phyloP scores from a whole-genome alignment of 371 early-diverging fungal species.

The Umbelopsis sp. region DNA sequence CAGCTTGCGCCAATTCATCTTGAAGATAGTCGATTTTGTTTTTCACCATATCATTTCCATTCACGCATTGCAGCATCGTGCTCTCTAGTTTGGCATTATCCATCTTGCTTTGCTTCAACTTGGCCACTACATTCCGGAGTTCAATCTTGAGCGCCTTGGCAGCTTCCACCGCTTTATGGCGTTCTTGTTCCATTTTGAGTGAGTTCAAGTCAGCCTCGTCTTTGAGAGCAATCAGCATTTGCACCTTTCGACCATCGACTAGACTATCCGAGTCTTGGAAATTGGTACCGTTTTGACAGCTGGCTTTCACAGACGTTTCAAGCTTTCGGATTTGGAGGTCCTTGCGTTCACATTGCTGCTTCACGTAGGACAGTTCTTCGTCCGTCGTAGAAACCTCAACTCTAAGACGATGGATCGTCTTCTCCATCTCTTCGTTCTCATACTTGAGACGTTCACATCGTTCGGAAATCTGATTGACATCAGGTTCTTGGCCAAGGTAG shows the following conservation, averaged over 20 bases:
- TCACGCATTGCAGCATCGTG: slow-evolving; percentile 10
- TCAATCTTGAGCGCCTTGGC: slow-evolving; percentile 12
- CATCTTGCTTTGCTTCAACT: slow-evolving; percentile 3
- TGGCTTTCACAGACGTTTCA: background rate
- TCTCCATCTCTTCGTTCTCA: slow-evolving; percentile 20
- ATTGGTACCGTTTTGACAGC: background rate
- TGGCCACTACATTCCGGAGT: background rate
- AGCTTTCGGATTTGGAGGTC: slow-evolving; percentile 10
- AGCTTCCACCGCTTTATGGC: slow-evolving; percentile 1
- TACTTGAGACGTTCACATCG: background rate
- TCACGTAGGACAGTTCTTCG: background rate
- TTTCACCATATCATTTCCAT: slow-evolving; percentile 1
- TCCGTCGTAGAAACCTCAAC: background rate
- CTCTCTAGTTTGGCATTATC: slow-evolving; percentile 14
- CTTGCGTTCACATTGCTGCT: background rate
- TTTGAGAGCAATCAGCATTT: background rate
- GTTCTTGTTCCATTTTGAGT: slow-evolving; percentile 11
- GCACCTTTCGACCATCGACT: background rate
- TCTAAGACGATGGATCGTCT: background rate
- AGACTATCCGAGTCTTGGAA: slow-evolving; percentile 1
- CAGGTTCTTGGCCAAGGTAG: background rate
- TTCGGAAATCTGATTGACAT: background rate
- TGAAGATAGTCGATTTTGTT: slow-evolving; percentile 9
- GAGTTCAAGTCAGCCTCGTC: slow-evolving; percentile 16
- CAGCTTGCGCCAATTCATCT: slow-evolving; percentile 5